Base-by-base conservation (phyloP, 768 basidiomycete genomes). In the Podaxis carcinomalis region DNA sequence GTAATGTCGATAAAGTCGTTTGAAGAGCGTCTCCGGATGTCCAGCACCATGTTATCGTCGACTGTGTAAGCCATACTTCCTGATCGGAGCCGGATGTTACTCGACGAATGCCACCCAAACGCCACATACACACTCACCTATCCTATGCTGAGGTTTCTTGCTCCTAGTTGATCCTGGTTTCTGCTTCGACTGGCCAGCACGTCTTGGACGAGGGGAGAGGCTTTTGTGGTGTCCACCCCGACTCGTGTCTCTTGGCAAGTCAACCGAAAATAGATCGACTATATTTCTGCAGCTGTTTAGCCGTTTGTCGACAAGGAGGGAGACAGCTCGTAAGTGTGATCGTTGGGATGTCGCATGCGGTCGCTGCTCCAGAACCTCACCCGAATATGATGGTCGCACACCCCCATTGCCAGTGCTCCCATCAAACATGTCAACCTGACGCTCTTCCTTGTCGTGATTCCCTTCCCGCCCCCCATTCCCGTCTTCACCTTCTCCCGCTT, bases 1-100 rank as follows among this genome's bases (percentile, higher is more conserved):
- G 53, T 42, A 52, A 55, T 56, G 37, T 55, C 58, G 55, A 59
- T 55, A 32, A 49, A 36, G 37, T 46, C 58, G 53, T 40, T 52
- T 1, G 51, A 51, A 51, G 28, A 14, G 35, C 35, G 63, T 63
- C 63, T 64, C 39, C 67, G 67, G 49, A 72, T 69, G 59, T 69
- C 69, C 40, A 68, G 58, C 10, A 69, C 65, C 23, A 64, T 21
- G 21, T 51, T 27, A 44, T 60, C 56, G n/a, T 51, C 57, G 13
- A 25, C 4, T 16, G 19, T 13, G 23, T 59, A 32, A 37, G 25
- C 27, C 57, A 59, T 42, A 9, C n/a, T 7, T 19, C 50, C 57
- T 59, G 36, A 2, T 32, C 32, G 32, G 7, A 32, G 32, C 7
- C 7, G 32, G 9, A 32, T 32, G 32, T 32, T 9, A 32, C 32